Base-by-base conservation (phyloP, 345 rosid species). In the Nephelium lappaceum region DNA sequence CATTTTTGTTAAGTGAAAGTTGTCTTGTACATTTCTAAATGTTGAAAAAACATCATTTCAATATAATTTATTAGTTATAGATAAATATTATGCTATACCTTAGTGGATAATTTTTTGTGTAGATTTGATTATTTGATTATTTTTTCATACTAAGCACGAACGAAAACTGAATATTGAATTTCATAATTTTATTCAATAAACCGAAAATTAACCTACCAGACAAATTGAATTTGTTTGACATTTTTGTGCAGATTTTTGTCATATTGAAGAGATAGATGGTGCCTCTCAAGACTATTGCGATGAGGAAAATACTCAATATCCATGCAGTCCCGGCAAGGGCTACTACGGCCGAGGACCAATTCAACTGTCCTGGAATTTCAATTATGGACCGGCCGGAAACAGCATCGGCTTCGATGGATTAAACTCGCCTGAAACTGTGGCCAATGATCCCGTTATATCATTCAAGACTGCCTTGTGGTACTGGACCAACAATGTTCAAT, bases 241-340 rank as follows among this genome's bases (percentile, higher is more conserved):
- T 45, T 45, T 55, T 43, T 60, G 60, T 77, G 74, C 86, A 93
- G 96, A 84, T 61, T 93, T 91, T 53, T 93, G 96, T 85, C 77
- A 74, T 66, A 84, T 88, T 39, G 92, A 93, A 82, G 96, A 93
- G 61, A 82, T 80, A 3, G 68, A 90, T 25, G 93, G 91, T 31
- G 79, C 93, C n/a, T 73, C 89, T 0, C 83, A 57, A 31, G 71
- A 89, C 83, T 88, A 78, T 21, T 89, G 93, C 76, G 85, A 91
- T 62, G 73, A 76, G 43, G 12, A 2, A 43, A 80, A 78, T 82
- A 78, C 81, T 5, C 84, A 85, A 51, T 93, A 86, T 80, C 92
- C 91, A 62, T 93, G 98, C 68, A 83, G 81, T 18, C 85, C 90
- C 2, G 74, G 74, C 58, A 85, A 86, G 67, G 78, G 85, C 0